Base-by-base conservation (phyloP, 208 protist genomes). In the Porcisia hertigi region DNA sequence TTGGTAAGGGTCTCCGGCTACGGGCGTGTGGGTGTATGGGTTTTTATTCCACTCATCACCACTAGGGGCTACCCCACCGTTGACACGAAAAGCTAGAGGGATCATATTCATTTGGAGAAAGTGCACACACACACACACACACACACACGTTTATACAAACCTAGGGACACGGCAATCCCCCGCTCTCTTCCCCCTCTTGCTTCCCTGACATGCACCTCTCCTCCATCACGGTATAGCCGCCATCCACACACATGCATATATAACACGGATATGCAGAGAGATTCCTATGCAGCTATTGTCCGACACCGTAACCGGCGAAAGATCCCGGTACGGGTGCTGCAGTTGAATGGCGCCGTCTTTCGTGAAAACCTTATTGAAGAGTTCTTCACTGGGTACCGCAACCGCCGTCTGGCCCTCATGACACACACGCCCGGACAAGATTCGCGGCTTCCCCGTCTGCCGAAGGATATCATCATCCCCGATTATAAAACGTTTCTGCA, bases 401-500 rank as follows among this genome's bases (percentile, higher is more conserved):
- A 72, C 12, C 88, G 94, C 11, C 88, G 89, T n/a, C 66, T 97
- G 53, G 88, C 92, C 8, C 88, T 97, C 59, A 95, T 94, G 88
- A 96, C 93, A 7, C 71, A 83, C 64, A 83, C 65, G 8, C 60
- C 72, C 8, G 77, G 73, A 0, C 76, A 81, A 67, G 79, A 83
- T 54, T 57, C 72, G 25, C 45, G 30, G 14, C 55, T 79, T 14
- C 75, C 83, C 11, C 83, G 80, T 1, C 82, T 94, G 58, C 76
- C 86, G 18, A 89, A 82, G 41, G 91, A 94, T 67, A 75, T 94
- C 20, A 80, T 97, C 65, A 79, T 97, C 1, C 76, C 82, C 5
- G 73, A 88, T 75, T 95, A 93, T 82, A 78, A 78, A 25, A 83
- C 87, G 6, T 78, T 97, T 2, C 69, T 77, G 36, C 41, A 71